Base-by-base conservation (phyloP, 73 alveolate genomes). In the Blepharisma japonicum region DNA sequence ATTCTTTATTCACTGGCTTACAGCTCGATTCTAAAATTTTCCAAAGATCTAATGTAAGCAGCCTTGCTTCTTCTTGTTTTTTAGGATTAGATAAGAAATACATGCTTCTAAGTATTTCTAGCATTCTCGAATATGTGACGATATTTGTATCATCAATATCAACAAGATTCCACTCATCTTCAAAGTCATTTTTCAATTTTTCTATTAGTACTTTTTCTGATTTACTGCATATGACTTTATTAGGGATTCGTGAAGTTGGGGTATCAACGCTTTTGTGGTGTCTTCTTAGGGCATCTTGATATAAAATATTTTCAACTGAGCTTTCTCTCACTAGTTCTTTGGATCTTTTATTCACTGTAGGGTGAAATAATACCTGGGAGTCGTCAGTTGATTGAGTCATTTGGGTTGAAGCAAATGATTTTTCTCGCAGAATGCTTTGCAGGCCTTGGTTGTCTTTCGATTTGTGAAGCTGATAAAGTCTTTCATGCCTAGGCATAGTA, bases 221-320 rank as follows among this genome's bases (percentile, higher is more conserved):
- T 0, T 61, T 61, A 3, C 47, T 8, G 46, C 23, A 14, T n/a
- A 61, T 39, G 47, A 9, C 23, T 8, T 14, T 9, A 32, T 32
- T 3, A 61, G 38, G 14, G 46, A 9, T 2, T 18, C 23, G 46
- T 1, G 23, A 4, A 25, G 23, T 5, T 61, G 14, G 14, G 2
- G 39, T 5, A 2, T 61, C 74, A 61, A 14, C 23, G 2, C 23
- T 61, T 9, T 8, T 20, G 14, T 61, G 14, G 2, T 20, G 39
- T 61, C 74, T 61, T 61, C 74, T 61, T 61, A 14, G 2, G 18
- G 74, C 74, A 25, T 61, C 74, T 25, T 61, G 47, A 61, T 61
- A 61, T 25, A 61, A 61, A 61, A 61, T 61, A 14, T 61, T 39
- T 20, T 61, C 74, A n/a, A 61, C 74, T 20, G 74, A 39, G 23